These are phyloP conservation scores for Saccharomycopsis javanensis DNA, from an alignment of 805 yeast species.

Conservation along the genomic window DNA sequence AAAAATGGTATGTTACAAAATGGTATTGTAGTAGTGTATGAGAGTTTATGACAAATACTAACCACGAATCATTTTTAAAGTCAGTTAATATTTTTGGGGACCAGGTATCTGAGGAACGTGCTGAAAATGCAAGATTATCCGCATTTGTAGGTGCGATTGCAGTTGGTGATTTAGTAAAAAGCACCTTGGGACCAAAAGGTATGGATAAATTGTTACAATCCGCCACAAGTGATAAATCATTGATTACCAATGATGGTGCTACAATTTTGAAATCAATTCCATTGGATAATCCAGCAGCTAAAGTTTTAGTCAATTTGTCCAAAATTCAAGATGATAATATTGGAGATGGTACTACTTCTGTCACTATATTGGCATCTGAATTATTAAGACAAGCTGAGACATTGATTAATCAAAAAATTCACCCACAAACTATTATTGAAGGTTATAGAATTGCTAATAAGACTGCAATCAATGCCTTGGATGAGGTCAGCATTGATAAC, in stretches of 20 bases:
- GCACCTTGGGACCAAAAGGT: slow-evolving; percentile 96
- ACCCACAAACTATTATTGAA: slow-evolving; percentile 95
- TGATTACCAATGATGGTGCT: slow-evolving; percentile 97
- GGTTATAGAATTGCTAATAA: slow-evolving; percentile 85
- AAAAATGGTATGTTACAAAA: background rate
- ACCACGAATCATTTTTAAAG: slow-evolving; percentile 24
- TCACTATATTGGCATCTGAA: slow-evolving; percentile 59
- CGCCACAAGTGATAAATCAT: slow-evolving; percentile 63
- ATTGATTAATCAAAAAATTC: slow-evolving; percentile 84
- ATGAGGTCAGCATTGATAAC: slow-evolving; percentile 66
- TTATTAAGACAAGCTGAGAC: slow-evolving; percentile 89
- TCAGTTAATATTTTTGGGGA: slow-evolving; percentile 93
- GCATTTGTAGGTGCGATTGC: slow-evolving; percentile 99
- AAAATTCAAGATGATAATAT: slow-evolving; percentile 97
- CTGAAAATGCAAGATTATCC: slow-evolving; percentile 94
- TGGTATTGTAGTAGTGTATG: no score
- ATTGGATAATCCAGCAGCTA: slow-evolving; percentile 95
- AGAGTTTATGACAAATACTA: background rate
- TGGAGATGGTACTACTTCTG: slow-evolving; percentile 98
- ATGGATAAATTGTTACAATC: slow-evolving; percentile 94
- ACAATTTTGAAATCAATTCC: slow-evolving; percentile 91
- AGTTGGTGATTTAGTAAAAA: slow-evolving; percentile 86
- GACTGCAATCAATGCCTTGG: slow-evolving; percentile 79
- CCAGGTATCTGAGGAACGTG: slow-evolving; percentile 95
- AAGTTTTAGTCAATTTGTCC: slow-evolving; percentile 86